Evolutionary conservation across 805 yeast genomes (phyloP).

Genomic region (Metschnikowia picachoensis): DNA sequence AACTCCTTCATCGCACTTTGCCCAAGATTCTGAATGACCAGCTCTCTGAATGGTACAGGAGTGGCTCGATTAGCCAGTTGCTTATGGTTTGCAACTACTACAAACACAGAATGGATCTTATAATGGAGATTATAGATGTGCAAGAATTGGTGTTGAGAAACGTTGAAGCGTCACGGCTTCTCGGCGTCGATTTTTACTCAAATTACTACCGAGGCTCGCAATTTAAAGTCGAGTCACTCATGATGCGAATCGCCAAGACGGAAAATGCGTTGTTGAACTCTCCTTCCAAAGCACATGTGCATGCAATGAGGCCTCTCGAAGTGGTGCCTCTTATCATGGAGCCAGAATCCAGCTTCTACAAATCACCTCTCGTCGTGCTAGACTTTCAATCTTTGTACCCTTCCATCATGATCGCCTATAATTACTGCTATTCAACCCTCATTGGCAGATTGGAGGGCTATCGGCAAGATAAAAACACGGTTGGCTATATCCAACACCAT

Average conservation of each 20-base stretch:
- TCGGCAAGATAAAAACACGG: slow-evolving; percentile 40
- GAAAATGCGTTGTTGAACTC: slow-evolving; percentile 73
- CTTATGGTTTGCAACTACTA: slow-evolving; percentile 44
- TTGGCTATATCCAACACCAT: slow-evolving; percentile 51
- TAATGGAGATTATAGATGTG: slow-evolving; percentile 46
- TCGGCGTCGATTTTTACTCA: slow-evolving; percentile 88
- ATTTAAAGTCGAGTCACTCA: slow-evolving; percentile 83
- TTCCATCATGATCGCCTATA: slow-evolving; percentile 98
- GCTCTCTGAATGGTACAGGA: slow-evolving; percentile 38
- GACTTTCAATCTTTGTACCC: slow-evolving; percentile 96
- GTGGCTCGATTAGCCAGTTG: slow-evolving; percentile 36
- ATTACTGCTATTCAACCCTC: slow-evolving; percentile 76
- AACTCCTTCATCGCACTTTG: slow-evolving; percentile 59
- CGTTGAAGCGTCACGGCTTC: slow-evolving; percentile 76
- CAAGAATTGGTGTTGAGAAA: slow-evolving; percentile 68
- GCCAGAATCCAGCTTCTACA: slow-evolving; percentile 79
- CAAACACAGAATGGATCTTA: slow-evolving; percentile 41
- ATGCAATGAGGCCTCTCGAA: slow-evolving; percentile 79
- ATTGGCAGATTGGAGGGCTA: slow-evolving; percentile 60
- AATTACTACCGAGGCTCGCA: slow-evolving; percentile 91
- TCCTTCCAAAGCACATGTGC: slow-evolving; percentile 78
- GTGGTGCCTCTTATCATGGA: slow-evolving; percentile 91
- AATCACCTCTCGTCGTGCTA: slow-evolving; percentile 82
- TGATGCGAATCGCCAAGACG: slow-evolving; percentile 68
- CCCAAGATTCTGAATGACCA: slow-evolving; percentile 55